phyloP scores from a whole-genome alignment of 1,284 basidiomycete species.

The Exobasidium rhododendri region DNA sequence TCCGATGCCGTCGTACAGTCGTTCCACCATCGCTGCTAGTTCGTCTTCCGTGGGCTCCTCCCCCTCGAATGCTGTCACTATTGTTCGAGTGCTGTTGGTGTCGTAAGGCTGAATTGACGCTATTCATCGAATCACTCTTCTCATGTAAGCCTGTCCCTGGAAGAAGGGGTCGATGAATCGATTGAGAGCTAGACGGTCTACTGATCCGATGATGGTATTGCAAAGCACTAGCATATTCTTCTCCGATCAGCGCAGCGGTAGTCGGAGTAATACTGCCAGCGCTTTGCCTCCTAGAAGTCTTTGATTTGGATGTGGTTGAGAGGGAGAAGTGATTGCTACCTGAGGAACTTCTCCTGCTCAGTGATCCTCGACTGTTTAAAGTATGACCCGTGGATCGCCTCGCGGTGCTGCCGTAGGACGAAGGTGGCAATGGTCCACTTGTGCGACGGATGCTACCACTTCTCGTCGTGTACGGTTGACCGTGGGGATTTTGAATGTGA shows the following conservation, averaged over 20 bases:
- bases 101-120: constrained; percentile 23
- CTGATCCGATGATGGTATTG: constrained; percentile 19
- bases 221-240: constrained; percentile 2
- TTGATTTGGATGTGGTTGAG: constrained; percentile 22
- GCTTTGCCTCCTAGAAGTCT: constrained; percentile 33
- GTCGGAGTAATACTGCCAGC: constrained; percentile 50
- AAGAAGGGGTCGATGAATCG: constrained; percentile 20
- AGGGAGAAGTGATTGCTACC: constrained; percentile 30
- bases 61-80: constrained; percentile 13
- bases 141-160: constrained; percentile 24
- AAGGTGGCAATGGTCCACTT: background rate
- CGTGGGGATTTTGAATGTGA: constrained; percentile 3
- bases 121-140: constrained; percentile 36
- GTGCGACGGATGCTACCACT: constrained; percentile 7
- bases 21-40: constrained; percentile 36
- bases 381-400: constrained; percentile 17
- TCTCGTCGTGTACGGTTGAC: constrained; percentile 8
- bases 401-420: constrained; percentile 9
- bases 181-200: constrained; percentile 39
- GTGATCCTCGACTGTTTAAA: constrained; percentile 27
- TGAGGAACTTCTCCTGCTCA: constrained; percentile 33
- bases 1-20: constrained; percentile 36
- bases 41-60: constrained; percentile 19
- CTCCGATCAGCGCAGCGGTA: constrained; percentile 27
- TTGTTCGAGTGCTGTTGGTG: constrained; percentile 6